Evolutionary conservation across 2,329 filamentous ascomycete species (phyloP), one percentile per base, ranked within the genome.

Genomic region (Stachybotrys elegans): DNA sequence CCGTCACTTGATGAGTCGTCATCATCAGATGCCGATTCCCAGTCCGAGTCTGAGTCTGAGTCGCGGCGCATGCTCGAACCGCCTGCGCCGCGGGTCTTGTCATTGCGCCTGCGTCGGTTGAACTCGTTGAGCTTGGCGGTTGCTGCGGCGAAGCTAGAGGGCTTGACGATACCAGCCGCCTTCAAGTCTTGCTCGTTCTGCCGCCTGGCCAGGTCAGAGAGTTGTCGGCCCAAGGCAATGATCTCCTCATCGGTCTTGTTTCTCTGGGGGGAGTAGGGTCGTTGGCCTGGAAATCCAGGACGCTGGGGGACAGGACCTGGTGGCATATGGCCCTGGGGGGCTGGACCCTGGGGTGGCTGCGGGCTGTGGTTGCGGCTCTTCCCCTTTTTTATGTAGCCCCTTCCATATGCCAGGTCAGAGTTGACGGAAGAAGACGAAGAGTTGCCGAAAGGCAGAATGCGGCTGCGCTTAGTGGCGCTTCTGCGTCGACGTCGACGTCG

Each of bases 381-480:
- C 8, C 53, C 46, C 27, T 65, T 63, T 48, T 71, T 72, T 38
- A 78, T 67, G 50, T 75, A 83, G 14, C 80, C 82, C 43, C 67
- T 72, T 9, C 83, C 83, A 57, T 86, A 87, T 9, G 83, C 83
- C 48, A 87, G 65, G 57, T 88, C 84, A 17, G 76, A 79, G 60
- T 85, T 81, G 43, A 85, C 70, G 1, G 81, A 84, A 1, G 81
- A 85, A 3, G 79, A 83, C 2, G 82, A 86, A 2, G 78, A 83
- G 54, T 82, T 84, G 43, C 60, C 71, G 53, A 81, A 75, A 45
- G 72, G 75, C 34, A 83, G 71, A 43, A 84, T 73, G 46, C 79
- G 73, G 31, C 71, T 70, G 50, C 67, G 71, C 51, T 69, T 71
- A 44, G 70, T 71, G 51, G 70, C 66, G 17, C 62, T 64, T 44